Conservation (phyloP, 1,139 yeast species). For the Kodamaea fungicola region DNA sequence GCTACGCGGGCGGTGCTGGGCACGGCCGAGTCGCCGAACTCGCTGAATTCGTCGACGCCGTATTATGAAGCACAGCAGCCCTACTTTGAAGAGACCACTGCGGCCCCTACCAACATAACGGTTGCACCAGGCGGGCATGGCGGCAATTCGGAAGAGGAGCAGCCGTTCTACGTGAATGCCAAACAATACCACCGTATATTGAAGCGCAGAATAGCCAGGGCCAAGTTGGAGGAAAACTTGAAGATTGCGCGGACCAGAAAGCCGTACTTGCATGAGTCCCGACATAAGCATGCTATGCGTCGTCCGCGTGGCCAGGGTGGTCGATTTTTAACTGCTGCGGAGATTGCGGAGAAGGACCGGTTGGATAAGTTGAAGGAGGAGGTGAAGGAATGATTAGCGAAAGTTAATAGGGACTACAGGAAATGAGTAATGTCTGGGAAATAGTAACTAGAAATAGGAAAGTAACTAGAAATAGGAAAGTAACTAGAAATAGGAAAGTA, state of each 20-base stretch:
- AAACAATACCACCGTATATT: slow-evolving; percentile 94
- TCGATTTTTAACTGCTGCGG: slow-evolving; percentile 92
- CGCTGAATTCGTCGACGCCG: slow-evolving; percentile 13
- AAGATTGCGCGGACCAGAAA: slow-evolving; percentile 87
- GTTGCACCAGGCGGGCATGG: slow-evolving; percentile 1
- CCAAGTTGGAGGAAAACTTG: slow-evolving; percentile 83
- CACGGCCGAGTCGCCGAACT: slow-evolving; percentile 11
- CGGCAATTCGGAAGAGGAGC: slow-evolving; percentile 44
- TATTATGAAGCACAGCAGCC: slow-evolving; percentile 11
- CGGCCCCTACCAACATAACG: slow-evolving; percentile 9
- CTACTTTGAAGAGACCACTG: slow-evolving; percentile 3
- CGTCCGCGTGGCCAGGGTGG: slow-evolving; percentile 99
- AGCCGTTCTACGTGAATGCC: slow-evolving; percentile 96
- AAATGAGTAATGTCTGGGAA: no score
- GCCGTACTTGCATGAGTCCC: slow-evolving; percentile 93
- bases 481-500: no score
- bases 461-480: no score
- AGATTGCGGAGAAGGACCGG: slow-evolving; percentile 80
- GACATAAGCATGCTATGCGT: slow-evolving; percentile 99
- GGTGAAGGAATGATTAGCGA: no score
- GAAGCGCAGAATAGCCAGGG: slow-evolving; percentile 90
- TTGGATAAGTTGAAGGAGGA: slow-evolving; percentile 48
- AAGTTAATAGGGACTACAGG: no score
- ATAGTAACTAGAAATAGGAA: no score
- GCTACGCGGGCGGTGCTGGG: slow-evolving; percentile 1